A percentile compares a stretch with the other conserved stretches of the same genome.
Conservation (phyloP, 225 moss, liverwort and hornwort species). For the Pseudoscleropodium purum region DNA sequence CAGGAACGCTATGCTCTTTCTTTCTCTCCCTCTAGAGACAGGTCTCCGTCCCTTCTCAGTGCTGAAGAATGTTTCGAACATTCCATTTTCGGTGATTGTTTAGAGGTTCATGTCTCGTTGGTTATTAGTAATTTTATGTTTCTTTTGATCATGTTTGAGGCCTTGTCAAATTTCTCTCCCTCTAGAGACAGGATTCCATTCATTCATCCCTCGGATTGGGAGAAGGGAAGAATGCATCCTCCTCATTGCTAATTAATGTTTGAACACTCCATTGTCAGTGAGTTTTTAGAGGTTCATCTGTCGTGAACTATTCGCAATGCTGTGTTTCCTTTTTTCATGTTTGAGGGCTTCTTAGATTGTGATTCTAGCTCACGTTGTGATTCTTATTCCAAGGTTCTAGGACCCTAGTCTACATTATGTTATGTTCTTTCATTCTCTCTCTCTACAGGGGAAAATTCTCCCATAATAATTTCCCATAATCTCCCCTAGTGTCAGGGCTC, state of each 20-base stretch:
- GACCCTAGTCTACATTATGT: not conserved
- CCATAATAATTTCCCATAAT: not conserved
- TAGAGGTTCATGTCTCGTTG: not conserved
- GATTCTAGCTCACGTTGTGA: not conserved
- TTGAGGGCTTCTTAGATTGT: not conserved
- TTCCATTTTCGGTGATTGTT: not conserved
- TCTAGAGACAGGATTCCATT: not conserved
- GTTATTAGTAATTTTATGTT: not conserved
- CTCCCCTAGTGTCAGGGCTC: not conserved
- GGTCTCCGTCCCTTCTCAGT: not conserved
- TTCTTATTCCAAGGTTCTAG: not conserved
- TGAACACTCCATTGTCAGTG: not conserved
- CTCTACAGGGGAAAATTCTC: not conserved
- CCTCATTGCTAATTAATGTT: not conserved
- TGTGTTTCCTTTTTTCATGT: not conserved
- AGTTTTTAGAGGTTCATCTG: not conserved
- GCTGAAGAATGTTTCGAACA: not conserved
- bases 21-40: not conserved
- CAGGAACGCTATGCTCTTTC: not conserved
- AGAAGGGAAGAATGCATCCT: not conserved
- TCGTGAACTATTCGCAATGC: not conserved
- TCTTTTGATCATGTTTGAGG: not conserved
- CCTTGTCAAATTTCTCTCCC: not conserved
- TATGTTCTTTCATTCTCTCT: not conserved
- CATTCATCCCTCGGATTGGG: not conserved